These are phyloP conservation scores for Lactarius hatsudake DNA, from an alignment of 768 basidiomycete genomes.

Conservation along the genomic window DNA sequence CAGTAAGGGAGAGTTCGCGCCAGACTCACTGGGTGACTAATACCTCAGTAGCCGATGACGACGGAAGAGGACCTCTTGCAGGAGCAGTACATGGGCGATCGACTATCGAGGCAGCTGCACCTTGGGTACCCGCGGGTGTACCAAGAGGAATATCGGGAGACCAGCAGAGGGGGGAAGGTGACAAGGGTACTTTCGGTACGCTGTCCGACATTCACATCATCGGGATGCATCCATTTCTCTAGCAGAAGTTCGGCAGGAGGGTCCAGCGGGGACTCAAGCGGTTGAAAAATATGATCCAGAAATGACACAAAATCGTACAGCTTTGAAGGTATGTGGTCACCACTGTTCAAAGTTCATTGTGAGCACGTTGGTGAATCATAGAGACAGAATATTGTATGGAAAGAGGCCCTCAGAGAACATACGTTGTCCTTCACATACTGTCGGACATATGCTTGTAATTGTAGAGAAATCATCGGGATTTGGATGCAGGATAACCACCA, in stretches of 20 bases:
- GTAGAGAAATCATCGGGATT: constrained; percentile 25
- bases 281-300: constrained; percentile 22
- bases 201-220: background rate
- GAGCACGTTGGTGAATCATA: background rate
- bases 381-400: background rate
- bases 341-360: constrained; percentile 6
- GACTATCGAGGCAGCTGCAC: constrained; percentile 19
- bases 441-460: constrained; percentile 32
- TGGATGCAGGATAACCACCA: background rate
- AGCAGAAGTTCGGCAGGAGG: constrained; percentile 19
- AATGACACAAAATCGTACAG: constrained; percentile 1
- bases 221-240: constrained; percentile 10
- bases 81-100: constrained; percentile 24
- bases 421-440: constrained; percentile 27
- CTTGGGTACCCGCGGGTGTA: constrained; percentile 18
- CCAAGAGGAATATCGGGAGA: background rate
- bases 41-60: constrained; percentile 22
- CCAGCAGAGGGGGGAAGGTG: constrained; percentile 1
- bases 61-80: constrained; percentile 28
- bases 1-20: constrained; percentile 12
- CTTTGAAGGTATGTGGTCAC: constrained; percentile 5
- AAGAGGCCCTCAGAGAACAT: constrained; percentile 29
- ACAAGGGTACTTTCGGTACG: constrained; percentile 13
- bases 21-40: constrained; percentile 12
- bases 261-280: constrained; percentile 20